Conservation (phyloP, 257 asterid species). For the Asclepias syriaca region DNA sequence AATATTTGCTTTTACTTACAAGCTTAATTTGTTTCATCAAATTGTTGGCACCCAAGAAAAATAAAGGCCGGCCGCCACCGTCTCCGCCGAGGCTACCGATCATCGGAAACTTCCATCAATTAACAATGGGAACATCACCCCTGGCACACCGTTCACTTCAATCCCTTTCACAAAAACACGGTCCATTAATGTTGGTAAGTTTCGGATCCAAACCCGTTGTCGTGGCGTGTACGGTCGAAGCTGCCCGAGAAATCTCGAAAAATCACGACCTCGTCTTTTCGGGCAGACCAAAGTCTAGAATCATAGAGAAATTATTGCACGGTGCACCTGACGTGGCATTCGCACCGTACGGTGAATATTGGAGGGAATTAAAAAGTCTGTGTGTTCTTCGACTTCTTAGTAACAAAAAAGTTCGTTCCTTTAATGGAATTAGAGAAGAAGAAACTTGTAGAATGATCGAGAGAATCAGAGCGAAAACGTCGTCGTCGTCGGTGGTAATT, state of each 20-base stretch:
- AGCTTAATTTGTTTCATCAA: too few relatives aligned
- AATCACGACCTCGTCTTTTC: constrained; percentile 17
- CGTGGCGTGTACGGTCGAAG: constrained; percentile 32
- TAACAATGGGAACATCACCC: too few relatives aligned
- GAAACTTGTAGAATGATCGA: constrained; percentile 36
- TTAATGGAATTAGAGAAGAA: constrained; percentile 28
- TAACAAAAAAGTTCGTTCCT: constrained; percentile 37
- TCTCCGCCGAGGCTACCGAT: too few relatives aligned
- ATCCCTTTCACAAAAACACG: constrained; percentile 27
- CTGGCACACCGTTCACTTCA: constrained; percentile 24
- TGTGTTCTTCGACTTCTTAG: constrained; percentile 45
- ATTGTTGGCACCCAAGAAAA: too few relatives aligned
- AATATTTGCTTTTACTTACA: too few relatives aligned
- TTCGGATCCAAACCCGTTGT: constrained; percentile 36
- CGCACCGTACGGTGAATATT: constrained; percentile 39
- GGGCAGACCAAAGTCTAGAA: constrained; percentile 31
- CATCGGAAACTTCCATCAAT: too few relatives aligned
- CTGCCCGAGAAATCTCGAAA: too few relatives aligned
- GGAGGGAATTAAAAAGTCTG: constrained; percentile 37
- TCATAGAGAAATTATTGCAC: constrained; percentile 17
- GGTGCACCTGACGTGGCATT: constrained; percentile 25
- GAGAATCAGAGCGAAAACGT: constrained; percentile 15
- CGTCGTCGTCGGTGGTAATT: background rate
- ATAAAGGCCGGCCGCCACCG: too few relatives aligned
- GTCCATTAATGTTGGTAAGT: constrained; percentile 40